These are phyloP conservation scores for Mariannaea elegans DNA, from an alignment of 2,329 filamentous ascomycete genomes.

Conservation along the genomic window DNA sequence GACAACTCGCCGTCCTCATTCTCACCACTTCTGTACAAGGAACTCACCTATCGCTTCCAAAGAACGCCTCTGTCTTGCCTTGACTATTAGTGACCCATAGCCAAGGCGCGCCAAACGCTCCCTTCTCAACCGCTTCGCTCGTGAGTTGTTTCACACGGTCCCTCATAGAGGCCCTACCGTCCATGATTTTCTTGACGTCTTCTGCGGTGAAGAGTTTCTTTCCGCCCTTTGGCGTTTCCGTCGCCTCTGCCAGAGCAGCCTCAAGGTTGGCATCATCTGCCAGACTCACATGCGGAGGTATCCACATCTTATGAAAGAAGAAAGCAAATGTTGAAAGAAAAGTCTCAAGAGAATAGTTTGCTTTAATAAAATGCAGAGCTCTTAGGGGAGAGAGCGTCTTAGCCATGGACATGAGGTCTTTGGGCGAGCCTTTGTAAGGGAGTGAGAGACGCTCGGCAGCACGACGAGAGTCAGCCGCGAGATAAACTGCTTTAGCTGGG, in stretches of 20 bases:
- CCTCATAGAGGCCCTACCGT: slow-evolving; percentile 58
- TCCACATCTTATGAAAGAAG: slow-evolving; percentile 71
- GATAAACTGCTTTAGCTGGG: slow-evolving; percentile 72
- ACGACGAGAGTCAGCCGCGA: slow-evolving; percentile 52
- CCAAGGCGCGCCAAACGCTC: slow-evolving; percentile 83
- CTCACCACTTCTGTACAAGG: too few relatives aligned
- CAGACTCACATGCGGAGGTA: slow-evolving; percentile 65
- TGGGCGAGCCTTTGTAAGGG: slow-evolving; percentile 48
- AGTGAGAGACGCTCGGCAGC: slow-evolving; percentile 50
- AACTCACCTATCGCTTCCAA: slow-evolving; percentile 74
- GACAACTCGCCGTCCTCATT: not conserved
- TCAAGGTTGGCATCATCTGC: slow-evolving; percentile 64
- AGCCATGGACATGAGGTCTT: slow-evolving; percentile 53
- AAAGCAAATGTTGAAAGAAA: slow-evolving; percentile 64
- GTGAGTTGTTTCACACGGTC: slow-evolving; percentile 64
- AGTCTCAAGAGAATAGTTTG: slow-evolving; percentile 55
- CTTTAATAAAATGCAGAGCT: slow-evolving; percentile 72
- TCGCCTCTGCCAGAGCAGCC: slow-evolving; percentile 46
- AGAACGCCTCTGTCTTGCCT: slow-evolving; percentile 73
- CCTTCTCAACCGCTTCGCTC: slow-evolving; percentile 66
- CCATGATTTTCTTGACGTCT: slow-evolving; percentile 65
- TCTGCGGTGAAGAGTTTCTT: slow-evolving; percentile 55
- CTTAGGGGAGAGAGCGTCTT: slow-evolving; percentile 67
- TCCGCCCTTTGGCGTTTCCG: slow-evolving; percentile 36
- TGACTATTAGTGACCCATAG: slow-evolving; percentile 69